Percentiles rank a stretch among this genome's conserved stretches.
Conservation (phyloP, 148 eudicot species). For the Vaccinium darrowii region DNA sequence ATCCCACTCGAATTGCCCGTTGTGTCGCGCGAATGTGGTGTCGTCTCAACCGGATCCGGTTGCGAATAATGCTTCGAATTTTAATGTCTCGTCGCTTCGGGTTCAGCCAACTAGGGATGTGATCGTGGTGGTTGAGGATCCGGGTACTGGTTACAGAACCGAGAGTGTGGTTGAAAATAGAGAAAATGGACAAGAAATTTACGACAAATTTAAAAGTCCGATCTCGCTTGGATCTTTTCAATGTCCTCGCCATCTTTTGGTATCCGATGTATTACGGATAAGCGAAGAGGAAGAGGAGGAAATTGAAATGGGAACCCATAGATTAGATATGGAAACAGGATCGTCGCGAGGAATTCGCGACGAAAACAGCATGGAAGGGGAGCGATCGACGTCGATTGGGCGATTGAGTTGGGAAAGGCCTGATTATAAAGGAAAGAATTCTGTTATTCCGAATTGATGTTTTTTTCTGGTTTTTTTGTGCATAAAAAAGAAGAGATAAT, state of each 20-base stretch:
- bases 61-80: conserved; percentile 10
- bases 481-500: not conserved
- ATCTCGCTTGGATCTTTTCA: conserved; percentile 12
- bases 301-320: conserved; percentile 9
- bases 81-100: conserved; percentile 18
- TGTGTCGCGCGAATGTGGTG: conserved; percentile 50
- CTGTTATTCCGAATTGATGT: conserved; percentile 3
- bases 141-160: not conserved
- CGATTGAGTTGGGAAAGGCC: not conserved
- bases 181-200: conserved; percentile 8
- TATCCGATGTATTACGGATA: conserved; percentile 21
- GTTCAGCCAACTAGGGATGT: conserved; percentile 22
- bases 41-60: not conserved
- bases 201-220: conserved; percentile 21
- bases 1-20: conserved; percentile 67
- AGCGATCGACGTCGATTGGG: conserved; percentile 3
- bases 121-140: conserved; percentile 28
- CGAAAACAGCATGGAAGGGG: not conserved
- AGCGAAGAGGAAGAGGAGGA: conserved; percentile 23
- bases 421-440: conserved; percentile 7
- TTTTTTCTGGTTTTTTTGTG: not conserved
- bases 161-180: not conserved
- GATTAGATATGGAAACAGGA: conserved; percentile 7
- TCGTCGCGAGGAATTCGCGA: conserved; percentile 6
- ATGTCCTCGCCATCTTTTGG: conserved; percentile 12